Conservation (phyloP, 345 rosid genomes). For the Linum usitatissimum region DNA sequence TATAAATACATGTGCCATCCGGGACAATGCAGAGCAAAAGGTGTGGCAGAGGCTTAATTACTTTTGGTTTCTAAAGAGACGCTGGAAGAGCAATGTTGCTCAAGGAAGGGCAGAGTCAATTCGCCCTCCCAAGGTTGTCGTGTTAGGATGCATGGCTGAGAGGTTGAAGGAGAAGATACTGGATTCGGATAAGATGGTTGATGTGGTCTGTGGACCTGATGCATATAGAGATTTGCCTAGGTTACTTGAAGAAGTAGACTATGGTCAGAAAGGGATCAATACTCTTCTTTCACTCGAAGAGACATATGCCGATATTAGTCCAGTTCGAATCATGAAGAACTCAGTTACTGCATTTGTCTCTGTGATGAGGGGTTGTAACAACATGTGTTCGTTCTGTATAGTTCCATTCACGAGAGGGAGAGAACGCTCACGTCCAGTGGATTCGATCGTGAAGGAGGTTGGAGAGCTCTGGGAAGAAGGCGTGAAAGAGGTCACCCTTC, state of each 20-base stretch:
- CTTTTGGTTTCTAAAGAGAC: constrained; percentile 89
- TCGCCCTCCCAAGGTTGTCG: constrained; percentile 81
- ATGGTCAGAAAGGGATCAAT: constrained; percentile 88
- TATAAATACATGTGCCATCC: constrained; percentile 78
- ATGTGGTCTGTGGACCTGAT: constrained; percentile 93
- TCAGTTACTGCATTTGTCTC: constrained; percentile 76
- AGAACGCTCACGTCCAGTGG: constrained; percentile 83
- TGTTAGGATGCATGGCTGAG: constrained; percentile 97
- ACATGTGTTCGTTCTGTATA: constrained; percentile 93
- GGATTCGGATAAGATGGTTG: constrained; percentile 94
- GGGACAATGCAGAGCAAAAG: constrained; percentile 87
- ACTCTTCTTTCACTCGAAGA: constrained; percentile 91
- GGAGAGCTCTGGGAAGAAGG: constrained; percentile 73
- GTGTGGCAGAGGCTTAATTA: constrained; percentile 97
- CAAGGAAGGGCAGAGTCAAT: constrained; percentile 56
- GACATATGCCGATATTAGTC: constrained; percentile 82
- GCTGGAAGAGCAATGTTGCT: constrained; percentile 67
- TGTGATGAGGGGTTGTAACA: constrained; percentile 93
- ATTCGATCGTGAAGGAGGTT: constrained; percentile 79
- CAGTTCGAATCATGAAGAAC: constrained; percentile 60
- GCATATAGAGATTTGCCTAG: constrained; percentile 90
- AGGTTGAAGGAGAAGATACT: constrained; percentile 83
- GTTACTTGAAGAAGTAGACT: constrained; percentile 70
- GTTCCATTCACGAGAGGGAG: constrained; percentile 96
- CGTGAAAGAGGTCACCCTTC: constrained; percentile 85